Percentiles rank a stretch among this genome's conserved stretches.
Evolutionary conservation across 176 grass and related monocot genomes (phyloP).

Genomic region (Hordeum vulgare): DNA sequence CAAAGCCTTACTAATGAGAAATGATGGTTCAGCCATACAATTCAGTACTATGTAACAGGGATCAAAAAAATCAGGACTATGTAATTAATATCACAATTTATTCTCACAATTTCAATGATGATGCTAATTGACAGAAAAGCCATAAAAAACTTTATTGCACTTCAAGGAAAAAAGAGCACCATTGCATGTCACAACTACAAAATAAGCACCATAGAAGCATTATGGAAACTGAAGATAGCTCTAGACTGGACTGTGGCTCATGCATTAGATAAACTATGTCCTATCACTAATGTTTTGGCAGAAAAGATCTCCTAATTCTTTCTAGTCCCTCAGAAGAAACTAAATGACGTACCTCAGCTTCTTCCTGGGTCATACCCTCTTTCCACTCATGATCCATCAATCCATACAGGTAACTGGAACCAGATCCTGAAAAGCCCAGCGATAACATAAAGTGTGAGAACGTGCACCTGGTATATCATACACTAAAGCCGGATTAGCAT

Average conservation of each 20-base stretch:
- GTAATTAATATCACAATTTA: neutral
- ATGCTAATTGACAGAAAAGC: neutral
- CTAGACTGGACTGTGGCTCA: neutral
- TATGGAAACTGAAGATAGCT: neutral
- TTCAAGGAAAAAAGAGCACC: neutral
- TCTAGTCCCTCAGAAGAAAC: neutral
- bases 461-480: neutral
- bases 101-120: neutral
- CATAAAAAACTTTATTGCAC: neutral
- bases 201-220: neutral
- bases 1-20: neutral
- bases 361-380: slow-evolving; percentile 85
- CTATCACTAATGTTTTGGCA: neutral
- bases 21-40: neutral
- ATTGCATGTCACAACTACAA: neutral
- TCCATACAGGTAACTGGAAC: slow-evolving; percentile 81
- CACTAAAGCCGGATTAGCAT: neutral
- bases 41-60: neutral
- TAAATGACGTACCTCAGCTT: slow-evolving; percentile 63
- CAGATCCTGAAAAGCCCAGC: slow-evolving; percentile 51
- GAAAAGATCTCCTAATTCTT: neutral
- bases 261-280: neutral
- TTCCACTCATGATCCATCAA: slow-evolving; percentile 95
- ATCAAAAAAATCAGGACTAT: no score
- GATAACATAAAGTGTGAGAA: slow-evolving; percentile 1